Evolutionary conservation across 2,329 filamentous ascomycete species (phyloP).

Genomic region (Sarocladium strictum): DNA sequence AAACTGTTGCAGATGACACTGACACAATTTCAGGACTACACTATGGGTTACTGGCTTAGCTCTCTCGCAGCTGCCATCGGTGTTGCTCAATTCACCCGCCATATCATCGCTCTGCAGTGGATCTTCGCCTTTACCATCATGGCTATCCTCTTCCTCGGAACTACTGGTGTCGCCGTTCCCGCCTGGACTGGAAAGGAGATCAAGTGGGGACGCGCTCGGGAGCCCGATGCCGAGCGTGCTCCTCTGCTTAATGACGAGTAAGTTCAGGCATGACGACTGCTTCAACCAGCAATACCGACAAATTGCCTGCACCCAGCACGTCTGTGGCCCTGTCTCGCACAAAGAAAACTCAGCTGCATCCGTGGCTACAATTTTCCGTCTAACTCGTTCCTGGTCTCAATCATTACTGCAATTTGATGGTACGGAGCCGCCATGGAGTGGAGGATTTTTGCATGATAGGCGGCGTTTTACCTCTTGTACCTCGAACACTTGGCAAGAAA

Average conservation of each 20-base stretch:
- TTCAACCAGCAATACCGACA: not conserved
- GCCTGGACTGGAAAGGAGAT: slow-evolving; percentile 54
- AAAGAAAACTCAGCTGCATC: not conserved
- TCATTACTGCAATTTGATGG: not conserved
- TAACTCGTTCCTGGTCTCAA: not conserved
- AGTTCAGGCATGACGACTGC: not conserved
- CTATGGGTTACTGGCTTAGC: slow-evolving; percentile 74
- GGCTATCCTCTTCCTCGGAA: slow-evolving; percentile 23
- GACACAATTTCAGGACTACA: slow-evolving; percentile 47
- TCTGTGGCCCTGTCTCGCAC: not conserved
- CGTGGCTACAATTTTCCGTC: not conserved
- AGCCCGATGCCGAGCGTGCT: slow-evolving; percentile 51
- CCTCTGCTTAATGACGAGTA: slow-evolving; percentile 50
- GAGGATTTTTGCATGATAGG: not conserved
- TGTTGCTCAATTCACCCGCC: slow-evolving; percentile 67
- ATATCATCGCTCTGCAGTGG: slow-evolving; percentile 72
- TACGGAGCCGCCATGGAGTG: not conserved
- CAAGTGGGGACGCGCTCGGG: slow-evolving; percentile 37
- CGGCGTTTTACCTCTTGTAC: slow-evolving; percentile 2
- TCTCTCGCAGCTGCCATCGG: slow-evolving; percentile 69
- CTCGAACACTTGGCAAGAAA: not conserved
- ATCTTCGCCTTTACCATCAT: slow-evolving; percentile 26
- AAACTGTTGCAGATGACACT: slow-evolving; percentile 9
- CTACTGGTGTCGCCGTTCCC: slow-evolving; percentile 39
- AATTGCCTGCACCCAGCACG: not conserved